These are phyloP conservation scores for Chenopodium formosanum DNA, from an alignment of 148 eudicot genomes.

Conservation along the genomic window DNA sequence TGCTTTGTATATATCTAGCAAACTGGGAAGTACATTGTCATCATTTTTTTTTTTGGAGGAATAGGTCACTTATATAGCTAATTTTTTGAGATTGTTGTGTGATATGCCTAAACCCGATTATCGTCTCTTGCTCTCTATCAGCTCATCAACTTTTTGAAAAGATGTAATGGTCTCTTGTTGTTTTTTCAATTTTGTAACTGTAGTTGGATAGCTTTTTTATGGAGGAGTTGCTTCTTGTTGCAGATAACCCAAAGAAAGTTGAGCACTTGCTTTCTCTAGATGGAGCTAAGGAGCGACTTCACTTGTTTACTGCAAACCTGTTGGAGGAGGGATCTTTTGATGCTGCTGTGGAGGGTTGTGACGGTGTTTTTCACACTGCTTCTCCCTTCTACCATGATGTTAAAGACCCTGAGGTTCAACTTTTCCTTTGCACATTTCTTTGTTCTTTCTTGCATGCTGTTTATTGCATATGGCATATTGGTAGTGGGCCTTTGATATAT, in stretches of 20 bases:
- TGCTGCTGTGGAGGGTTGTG: constrained; percentile 48
- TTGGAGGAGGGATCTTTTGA: constrained; percentile 59
- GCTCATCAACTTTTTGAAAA: neutral
- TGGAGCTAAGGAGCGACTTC: constrained; percentile 57
- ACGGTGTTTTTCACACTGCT: constrained; percentile 58
- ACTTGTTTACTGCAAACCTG: constrained; percentile 44
- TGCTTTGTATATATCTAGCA: no score
- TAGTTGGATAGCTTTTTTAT: constrained; percentile 7
- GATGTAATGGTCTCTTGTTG: neutral
- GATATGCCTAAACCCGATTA: neutral
- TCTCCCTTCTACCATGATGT: constrained; percentile 41
- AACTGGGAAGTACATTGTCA: neutral
- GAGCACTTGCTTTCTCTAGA: constrained; percentile 52
- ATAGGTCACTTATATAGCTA: neutral
- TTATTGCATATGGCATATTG: neutral
- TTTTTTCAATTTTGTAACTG: neutral
- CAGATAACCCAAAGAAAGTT: constrained; percentile 49
- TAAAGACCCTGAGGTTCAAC: constrained; percentile 44
- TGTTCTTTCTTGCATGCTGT: neutral
- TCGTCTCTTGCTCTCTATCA: neutral
- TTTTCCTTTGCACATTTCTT: neutral
- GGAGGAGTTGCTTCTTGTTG: neutral
- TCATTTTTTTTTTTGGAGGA: neutral
- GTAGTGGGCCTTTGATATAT: neutral
- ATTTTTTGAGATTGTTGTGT: neutral